Percentiles rank a stretch among this genome's conserved stretches.
phyloP scores from a whole-genome alignment of 345 rosid species.

The Clausena lansium region DNA sequence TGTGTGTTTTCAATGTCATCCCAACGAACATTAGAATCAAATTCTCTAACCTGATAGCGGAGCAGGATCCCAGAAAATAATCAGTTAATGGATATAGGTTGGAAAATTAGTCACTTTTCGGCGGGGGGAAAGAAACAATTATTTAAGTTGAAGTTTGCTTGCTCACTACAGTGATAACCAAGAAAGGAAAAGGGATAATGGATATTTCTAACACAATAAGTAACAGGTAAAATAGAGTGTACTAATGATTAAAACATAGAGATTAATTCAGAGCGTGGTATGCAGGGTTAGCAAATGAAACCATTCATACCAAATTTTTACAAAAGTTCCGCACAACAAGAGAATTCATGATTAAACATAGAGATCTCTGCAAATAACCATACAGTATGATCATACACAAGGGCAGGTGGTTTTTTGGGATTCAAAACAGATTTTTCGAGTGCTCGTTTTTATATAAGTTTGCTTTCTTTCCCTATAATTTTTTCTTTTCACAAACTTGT shows the following conservation, averaged over 20 bases:
- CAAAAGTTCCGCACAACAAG: neutral
- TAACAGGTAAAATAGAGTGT: neutral
- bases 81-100: neutral
- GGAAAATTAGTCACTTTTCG: neutral
- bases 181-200: neutral
- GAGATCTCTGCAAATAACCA: neutral
- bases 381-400: neutral
- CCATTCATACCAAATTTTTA: neutral
- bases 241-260: neutral
- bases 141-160: neutral
- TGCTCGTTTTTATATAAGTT: too few relatives aligned
- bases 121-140: neutral
- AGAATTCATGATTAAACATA: neutral
- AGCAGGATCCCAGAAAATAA: neutral
- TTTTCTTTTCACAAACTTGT: neutral
- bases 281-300: neutral
- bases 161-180: neutral
- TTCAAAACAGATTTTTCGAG: neutral
- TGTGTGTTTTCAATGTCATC: slow-evolving; percentile 78
- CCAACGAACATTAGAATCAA: slow-evolving; percentile 81
- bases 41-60: slow-evolving; percentile 73
- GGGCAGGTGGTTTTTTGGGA: neutral
- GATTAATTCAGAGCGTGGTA: neutral
- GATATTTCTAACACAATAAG: neutral
- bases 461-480: neutral